phyloP scores from a whole-genome alignment of 1,284 basidiomycete species.

The Thecaphora frezii region DNA sequence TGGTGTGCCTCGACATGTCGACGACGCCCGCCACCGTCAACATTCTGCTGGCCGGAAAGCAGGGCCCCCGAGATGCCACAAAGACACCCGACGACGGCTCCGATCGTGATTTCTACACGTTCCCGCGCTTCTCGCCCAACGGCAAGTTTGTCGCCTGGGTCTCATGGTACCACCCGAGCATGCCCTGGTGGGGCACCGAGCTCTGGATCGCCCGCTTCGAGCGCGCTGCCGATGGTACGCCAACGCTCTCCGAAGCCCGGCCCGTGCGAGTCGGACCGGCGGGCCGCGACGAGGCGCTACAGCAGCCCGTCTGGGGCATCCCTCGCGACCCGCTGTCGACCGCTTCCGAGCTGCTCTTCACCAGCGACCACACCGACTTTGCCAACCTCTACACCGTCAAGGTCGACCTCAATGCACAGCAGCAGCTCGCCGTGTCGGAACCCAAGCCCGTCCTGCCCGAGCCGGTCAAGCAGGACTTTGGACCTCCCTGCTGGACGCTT shows the following conservation, averaged over 20 bases:
- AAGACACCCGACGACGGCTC: conserved; percentile 44
- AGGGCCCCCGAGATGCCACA: conserved; percentile 61
- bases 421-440: conserved; percentile 27
- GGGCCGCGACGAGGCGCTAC: conserved; percentile 38
- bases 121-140: conserved; percentile 70
- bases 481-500: conserved; percentile 66
- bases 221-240: conserved; percentile 2
- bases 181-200: conserved; percentile 77
- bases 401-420: conserved; percentile 11
- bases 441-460: conserved; percentile 60
- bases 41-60: conserved; percentile 34
- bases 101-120: conserved; percentile 68
- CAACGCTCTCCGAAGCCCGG: conserved; percentile 1
- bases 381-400: conserved; percentile 68
- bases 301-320: conserved; percentile 64
- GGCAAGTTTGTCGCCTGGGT: conserved; percentile 71
- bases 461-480: conserved; percentile 67
- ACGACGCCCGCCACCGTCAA: conserved; percentile 12
- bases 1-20: conserved; percentile 65
- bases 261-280: conserved; percentile 17
- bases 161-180: conserved; percentile 72
- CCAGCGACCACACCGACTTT: conserved; percentile 70
- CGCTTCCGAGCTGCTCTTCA: conserved; percentile 68
- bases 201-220: conserved; percentile 65
- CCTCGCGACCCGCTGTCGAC: conserved; percentile 38